Conservation (phyloP, 148 eudicot genomes). For the Polygonum aviculare region DNA sequence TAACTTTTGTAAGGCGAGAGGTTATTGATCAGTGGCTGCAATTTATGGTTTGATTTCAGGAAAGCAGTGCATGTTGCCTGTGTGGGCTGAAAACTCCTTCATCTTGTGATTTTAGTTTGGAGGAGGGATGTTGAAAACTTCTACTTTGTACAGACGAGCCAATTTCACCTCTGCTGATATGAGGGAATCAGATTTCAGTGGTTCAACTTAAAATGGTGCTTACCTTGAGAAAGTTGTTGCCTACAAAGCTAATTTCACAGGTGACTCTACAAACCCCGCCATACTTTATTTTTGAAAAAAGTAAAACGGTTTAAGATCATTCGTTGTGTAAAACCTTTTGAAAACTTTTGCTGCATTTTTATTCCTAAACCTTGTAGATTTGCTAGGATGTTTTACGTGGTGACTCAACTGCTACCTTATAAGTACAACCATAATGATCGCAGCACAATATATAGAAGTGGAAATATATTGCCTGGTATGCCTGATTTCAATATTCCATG, state of each 20-base stretch:
- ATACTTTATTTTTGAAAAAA: background rate
- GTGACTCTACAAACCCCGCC: slow-evolving; percentile 23
- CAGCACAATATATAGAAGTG: no score
- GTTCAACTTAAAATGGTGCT: slow-evolving; percentile 96
- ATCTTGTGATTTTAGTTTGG: background rate
- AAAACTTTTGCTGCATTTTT: background rate
- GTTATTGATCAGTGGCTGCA: background rate
- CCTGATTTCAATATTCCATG: no score
- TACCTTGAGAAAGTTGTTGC: slow-evolving; percentile 99
- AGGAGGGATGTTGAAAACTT: background rate
- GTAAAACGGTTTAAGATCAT: no score
- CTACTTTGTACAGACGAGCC: slow-evolving; percentile 56
- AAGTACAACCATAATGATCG: no score
- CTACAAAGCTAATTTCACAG: slow-evolving; percentile 85
- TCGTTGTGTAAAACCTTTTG: no score
- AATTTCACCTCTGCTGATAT: slow-evolving; percentile 95
- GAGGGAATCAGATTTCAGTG: slow-evolving; percentile 98
- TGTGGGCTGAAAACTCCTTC: slow-evolving; percentile 49
- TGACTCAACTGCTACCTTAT: background rate
- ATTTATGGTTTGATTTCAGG: slow-evolving; percentile 31
- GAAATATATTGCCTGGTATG: no score
- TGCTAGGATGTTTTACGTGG: background rate
- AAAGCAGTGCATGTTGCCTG: slow-evolving; percentile 76
- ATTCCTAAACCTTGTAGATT: background rate
- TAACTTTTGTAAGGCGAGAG: background rate